Evolutionary conservation across 345 rosid genomes (phyloP).

Genomic region (Cardamine occulta): DNA sequence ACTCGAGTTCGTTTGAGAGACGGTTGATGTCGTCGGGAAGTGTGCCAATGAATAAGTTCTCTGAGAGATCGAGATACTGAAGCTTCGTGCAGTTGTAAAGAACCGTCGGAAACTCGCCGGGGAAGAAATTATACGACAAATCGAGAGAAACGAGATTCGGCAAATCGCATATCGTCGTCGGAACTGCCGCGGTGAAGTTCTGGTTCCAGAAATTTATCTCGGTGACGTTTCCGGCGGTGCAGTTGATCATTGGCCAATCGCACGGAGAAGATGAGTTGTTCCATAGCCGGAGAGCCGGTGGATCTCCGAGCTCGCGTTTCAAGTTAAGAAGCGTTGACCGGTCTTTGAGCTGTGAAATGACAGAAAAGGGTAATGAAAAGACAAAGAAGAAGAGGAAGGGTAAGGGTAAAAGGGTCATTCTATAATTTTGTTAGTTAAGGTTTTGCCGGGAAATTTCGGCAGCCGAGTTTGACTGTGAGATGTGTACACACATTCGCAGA

Average conservation of each 20-base stretch:
- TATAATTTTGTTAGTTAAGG: neutral
- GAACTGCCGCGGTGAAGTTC: conserved; percentile 55
- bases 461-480: conserved; percentile 8
- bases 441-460: conserved; percentile 38
- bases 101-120: conserved; percentile 63
- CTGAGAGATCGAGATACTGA: conserved; percentile 59
- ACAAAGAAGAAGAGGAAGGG: conserved; percentile 38
- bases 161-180: conserved; percentile 66
- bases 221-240: conserved; percentile 55
- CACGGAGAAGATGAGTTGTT: conserved; percentile 64
- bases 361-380: conserved; percentile 45
- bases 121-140: conserved; percentile 55
- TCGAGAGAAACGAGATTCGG: conserved; percentile 53
- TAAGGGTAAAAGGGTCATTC: conserved; percentile 49
- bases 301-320: conserved; percentile 62
- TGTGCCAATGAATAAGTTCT: conserved; percentile 65
- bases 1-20: conserved; percentile 50
- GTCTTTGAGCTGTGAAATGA: conserved; percentile 58
- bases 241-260: conserved; percentile 59
- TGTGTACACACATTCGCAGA: conserved; percentile 1
- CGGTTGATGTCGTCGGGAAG: conserved; percentile 66
- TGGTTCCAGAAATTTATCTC: conserved; percentile 40
- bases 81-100: conserved; percentile 72
- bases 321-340: conserved; percentile 57
- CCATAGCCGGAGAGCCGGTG: conserved; percentile 65